These are phyloP conservation scores for Tetratostichococcus sp. DNA, from an alignment of 139 green algal species.

Conservation along the genomic window DNA sequence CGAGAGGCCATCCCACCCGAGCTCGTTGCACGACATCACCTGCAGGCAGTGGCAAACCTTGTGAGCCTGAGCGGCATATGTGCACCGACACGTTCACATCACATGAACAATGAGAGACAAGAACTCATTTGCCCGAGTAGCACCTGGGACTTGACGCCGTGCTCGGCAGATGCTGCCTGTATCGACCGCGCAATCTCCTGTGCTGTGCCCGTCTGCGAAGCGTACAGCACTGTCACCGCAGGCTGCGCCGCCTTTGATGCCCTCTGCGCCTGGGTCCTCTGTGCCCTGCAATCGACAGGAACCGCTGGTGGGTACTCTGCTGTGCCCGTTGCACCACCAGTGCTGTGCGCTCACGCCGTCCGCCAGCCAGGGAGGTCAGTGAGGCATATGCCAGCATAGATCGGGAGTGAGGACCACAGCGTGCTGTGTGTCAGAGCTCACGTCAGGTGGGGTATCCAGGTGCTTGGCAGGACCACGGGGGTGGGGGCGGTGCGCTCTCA, in stretches of 20 bases:
- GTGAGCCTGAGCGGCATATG: background rate
- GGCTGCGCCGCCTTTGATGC: background rate
- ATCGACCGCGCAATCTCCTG: slow-evolving; percentile 88
- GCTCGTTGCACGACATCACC: slow-evolving; percentile 69
- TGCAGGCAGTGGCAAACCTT: slow-evolving; percentile 1
- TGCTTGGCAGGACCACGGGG: too few relatives aligned
- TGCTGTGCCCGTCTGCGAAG: slow-evolving; percentile 86
- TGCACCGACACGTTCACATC: background rate
- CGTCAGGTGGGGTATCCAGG: too few relatives aligned
- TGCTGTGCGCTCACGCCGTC: background rate
- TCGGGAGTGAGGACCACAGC: too few relatives aligned
- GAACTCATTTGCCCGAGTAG: background rate
- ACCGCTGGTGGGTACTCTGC: too few relatives aligned
- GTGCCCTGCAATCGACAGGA: slow-evolving; percentile 3
- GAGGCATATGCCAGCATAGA: background rate
- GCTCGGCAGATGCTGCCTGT: slow-evolving; percentile 59
- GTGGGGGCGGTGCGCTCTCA: background rate
- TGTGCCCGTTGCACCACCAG: too few relatives aligned
- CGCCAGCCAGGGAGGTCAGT: background rate
- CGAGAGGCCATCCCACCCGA: slow-evolving; percentile 57
- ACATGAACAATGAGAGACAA: background rate
- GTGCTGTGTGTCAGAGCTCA: background rate
- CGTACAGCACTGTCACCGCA: slow-evolving; percentile 69
- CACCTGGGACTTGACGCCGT: slow-evolving; percentile 48
- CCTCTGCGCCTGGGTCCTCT: background rate